A percentile compares a stretch with the other conserved stretches of the same genome.
Conservation (phyloP, 2,329 filamentous ascomycete species). For the Tolypocladium guangdongense region DNA sequence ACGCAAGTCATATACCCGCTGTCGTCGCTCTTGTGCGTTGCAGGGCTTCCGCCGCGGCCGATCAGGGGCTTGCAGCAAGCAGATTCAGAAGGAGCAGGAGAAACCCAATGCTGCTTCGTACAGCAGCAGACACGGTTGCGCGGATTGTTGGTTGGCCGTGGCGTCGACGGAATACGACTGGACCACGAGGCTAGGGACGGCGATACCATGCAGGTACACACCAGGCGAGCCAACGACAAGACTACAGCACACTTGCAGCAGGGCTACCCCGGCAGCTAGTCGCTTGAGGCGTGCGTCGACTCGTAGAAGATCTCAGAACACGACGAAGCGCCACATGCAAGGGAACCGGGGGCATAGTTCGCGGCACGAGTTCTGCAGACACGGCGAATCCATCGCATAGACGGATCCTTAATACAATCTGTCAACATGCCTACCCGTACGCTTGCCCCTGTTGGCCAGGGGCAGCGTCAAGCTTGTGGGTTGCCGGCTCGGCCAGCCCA, state of each 20-base stretch:
- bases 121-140: too few relatives aligned
- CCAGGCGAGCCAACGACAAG: background rate
- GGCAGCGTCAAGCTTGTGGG: background rate
- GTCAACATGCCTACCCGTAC: background rate
- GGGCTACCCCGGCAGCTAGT: too few relatives aligned
- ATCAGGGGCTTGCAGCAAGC: constrained; percentile 3
- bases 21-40: background rate
- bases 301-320: background rate
- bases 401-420: background rate
- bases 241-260: background rate
- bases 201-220: background rate
- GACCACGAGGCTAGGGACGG: background rate
- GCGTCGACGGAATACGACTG: background rate
- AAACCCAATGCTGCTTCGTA: too few relatives aligned
- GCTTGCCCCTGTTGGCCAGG: background rate
- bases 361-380: background rate
- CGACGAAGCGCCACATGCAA: background rate
- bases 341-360: background rate
- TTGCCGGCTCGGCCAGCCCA: background rate
- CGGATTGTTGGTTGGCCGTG: background rate
- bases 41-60: background rate
- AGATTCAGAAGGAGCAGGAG: background rate
- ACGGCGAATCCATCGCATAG: background rate
- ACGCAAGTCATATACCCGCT: background rate
- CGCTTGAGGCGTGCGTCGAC: background rate